Percentiles rank a stretch among this genome's conserved stretches.
Evolutionary conservation across 202 grass and related monocot genomes (phyloP).

Genomic region (Dendrocalamus latiflorus): DNA sequence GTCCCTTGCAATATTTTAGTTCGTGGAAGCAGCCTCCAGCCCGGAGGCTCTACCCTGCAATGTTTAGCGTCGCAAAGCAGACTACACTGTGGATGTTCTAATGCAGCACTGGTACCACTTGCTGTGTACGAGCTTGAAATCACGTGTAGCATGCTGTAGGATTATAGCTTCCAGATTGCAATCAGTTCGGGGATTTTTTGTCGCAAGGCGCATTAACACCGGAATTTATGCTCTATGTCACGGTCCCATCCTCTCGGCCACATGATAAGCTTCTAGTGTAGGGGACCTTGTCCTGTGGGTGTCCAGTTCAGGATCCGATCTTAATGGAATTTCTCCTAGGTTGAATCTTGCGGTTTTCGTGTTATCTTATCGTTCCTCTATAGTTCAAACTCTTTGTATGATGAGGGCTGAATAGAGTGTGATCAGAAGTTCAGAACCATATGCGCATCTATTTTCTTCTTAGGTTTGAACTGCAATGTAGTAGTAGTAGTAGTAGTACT

Average conservation of each 20-base stretch:
- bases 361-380: not conserved
- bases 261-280: not conserved
- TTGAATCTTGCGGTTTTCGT: not conserved
- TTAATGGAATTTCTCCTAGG: not conserved
- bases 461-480: too few species aligned
- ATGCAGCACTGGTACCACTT: too few species aligned
- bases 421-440: not conserved
- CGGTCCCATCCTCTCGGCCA: not conserved
- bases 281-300: not conserved
- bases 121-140: too few species aligned
- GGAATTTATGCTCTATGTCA: not conserved
- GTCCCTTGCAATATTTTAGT: too few species aligned
- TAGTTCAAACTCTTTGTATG: not conserved
- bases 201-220: too few species aligned
- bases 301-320: not conserved
- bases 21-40: too few species aligned
- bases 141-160: not conserved
- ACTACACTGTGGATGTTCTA: too few species aligned
- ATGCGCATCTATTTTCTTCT: too few species aligned
- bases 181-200: not conserved
- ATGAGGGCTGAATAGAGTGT: not conserved
- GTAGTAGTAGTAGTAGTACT: too few species aligned
- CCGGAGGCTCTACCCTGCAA: too few species aligned
- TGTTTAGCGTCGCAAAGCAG: too few species aligned
- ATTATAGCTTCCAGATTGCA: not conserved